These are phyloP conservation scores for Lolium rigidum DNA, from an alignment of 176 grass and related monocot species.

Conservation along the genomic window DNA sequence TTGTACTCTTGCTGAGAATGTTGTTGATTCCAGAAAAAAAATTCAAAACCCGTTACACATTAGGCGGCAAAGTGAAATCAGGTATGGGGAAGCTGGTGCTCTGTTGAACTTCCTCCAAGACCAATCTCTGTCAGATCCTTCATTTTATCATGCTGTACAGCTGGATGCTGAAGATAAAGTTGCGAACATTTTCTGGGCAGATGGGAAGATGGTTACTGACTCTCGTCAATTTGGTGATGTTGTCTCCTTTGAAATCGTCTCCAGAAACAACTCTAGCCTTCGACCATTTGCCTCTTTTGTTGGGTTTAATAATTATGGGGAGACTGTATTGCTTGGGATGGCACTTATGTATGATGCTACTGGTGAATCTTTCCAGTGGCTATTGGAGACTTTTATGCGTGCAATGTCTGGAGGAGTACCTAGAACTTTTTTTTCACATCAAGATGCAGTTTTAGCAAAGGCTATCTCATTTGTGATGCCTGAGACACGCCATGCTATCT, in stretches of 20 bases:
- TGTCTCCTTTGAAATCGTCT: not conserved
- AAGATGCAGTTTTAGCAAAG: not conserved
- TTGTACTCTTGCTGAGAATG: not conserved
- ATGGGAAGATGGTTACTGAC: not conserved
- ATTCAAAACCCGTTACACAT: not conserved
- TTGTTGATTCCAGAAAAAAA: not conserved
- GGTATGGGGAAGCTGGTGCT: not conserved
- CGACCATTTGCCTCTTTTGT: not conserved
- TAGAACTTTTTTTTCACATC: not conserved
- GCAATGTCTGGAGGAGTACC: not conserved
- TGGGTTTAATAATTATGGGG: not conserved
- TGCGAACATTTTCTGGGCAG: not conserved
- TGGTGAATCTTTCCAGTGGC: not conserved
- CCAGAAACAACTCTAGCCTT: not conserved
- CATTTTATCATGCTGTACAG: not conserved
- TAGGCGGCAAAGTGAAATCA: not conserved
- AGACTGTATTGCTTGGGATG: not conserved
- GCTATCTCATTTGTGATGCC: not conserved
- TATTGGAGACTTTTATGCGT: not conserved
- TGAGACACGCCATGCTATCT: not conserved
- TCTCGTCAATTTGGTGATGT: not conserved
- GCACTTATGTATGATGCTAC: not conserved
- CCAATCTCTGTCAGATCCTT: not conserved
- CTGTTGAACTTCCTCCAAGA: not conserved
- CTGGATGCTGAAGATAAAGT: not conserved